phyloP scores from a whole-genome alignment of 306 rosid species.

The Clitoria ternatea region DNA sequence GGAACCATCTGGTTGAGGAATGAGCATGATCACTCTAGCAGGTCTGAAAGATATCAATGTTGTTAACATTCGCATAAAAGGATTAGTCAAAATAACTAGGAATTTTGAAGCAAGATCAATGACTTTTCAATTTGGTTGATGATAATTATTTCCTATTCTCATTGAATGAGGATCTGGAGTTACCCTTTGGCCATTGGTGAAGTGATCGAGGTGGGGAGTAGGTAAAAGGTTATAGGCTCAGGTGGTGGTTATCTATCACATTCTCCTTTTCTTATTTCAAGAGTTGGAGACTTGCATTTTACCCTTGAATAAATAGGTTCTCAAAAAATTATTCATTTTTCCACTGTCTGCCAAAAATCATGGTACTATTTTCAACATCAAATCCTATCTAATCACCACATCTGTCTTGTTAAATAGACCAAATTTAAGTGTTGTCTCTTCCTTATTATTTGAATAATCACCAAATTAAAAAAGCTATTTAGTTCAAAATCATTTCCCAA shows the following conservation, averaged over 20 bases:
- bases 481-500: constrained; percentile 4
- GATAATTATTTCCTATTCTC: neutral
- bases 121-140: neutral
- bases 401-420: neutral
- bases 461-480: constrained; percentile 2
- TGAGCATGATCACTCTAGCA: neutral
- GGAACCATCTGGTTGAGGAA: neutral
- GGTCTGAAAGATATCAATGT: neutral
- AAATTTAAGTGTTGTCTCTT: neutral
- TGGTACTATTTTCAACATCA: neutral
- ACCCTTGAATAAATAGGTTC: neutral
- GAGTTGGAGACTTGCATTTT: neutral
- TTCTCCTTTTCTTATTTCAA: neutral
- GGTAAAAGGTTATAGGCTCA: neutral
- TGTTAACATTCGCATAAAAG: neutral
- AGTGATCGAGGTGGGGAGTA: neutral
- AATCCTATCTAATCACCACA: neutral
- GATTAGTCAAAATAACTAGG: neutral
- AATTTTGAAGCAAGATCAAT: neutral
- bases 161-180: neutral
- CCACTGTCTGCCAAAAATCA: neutral
- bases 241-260: neutral
- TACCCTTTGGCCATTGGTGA: neutral
- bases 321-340: neutral
- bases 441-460: neutral